Conservation (phyloP, 2,329 filamentous ascomycete genomes). For the Diaporthe vaccinii region DNA sequence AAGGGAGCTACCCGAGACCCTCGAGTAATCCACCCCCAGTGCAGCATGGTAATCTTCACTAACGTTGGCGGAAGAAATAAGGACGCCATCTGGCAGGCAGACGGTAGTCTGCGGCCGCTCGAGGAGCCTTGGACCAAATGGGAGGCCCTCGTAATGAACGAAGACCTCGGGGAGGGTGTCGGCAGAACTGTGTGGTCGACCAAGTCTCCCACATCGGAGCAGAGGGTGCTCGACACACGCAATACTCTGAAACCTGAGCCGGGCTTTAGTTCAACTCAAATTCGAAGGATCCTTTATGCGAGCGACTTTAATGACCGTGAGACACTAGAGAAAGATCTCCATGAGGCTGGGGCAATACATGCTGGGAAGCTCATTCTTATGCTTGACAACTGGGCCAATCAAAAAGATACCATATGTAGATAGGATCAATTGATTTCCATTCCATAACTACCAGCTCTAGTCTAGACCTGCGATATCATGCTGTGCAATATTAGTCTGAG, state of each 20-base stretch:
- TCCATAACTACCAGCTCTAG: background rate
- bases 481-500: background rate
- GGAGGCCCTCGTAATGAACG: background rate
- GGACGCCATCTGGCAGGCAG: background rate
- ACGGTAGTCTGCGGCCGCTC: background rate
- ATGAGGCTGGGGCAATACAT: background rate
- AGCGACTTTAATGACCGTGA: background rate
- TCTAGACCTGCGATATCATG: background rate
- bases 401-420: background rate
- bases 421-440: background rate
- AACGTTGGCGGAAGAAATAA: background rate
- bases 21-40: background rate
- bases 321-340: background rate
- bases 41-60: slow-evolving; percentile 7
- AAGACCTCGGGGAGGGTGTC: background rate
- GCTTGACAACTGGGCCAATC: background rate
- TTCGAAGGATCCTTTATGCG: background rate
- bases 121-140: background rate
- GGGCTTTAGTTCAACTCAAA: background rate
- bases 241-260: background rate
- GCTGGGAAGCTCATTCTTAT: background rate
- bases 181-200: slow-evolving; percentile 7
- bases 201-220: background rate
- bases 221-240: background rate
- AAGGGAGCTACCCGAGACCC: background rate